Base-by-base conservation (phyloP, 805 yeast species). In the Brettanomyces sp. region DNA sequence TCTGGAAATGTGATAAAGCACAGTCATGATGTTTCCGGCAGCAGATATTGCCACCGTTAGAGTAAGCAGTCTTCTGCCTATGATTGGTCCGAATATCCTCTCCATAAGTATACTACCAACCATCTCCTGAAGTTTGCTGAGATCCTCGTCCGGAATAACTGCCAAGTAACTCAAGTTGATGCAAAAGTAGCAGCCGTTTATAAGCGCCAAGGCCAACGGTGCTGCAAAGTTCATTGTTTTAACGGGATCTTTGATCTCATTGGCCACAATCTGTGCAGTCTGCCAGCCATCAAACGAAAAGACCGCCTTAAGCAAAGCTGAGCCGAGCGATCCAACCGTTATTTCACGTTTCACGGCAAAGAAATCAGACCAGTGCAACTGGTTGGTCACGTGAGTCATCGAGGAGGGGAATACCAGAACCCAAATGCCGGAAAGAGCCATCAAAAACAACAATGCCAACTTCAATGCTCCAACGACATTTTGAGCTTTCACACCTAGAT, bases 391-490 rank as follows among this genome's bases (percentile, higher is more conserved):
- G 14, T 65, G 67, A 0, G 76, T 70, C 3, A 67, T 37, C 0
- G 65, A 66, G 37, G 61, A 54, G 13, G 77, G 85, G 12, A 77
- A 50, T 1, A 69, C 34, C n/a, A 77, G 49, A 4, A 76, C 80
- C 53, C 77, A 82, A 2, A 81, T 14, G 0, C 90, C 87, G 0
- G 84, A 75, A 4, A 71, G 42, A 2, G 79, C 68, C 71, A 85
- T 76, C 1, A 80, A 58, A 0, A 62, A 70, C 38, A 83, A 68
- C 28, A 85, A 61, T 3, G 66, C 56, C 41, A 85, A 57, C 57
- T 85, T 85, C 56, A 84, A 54, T 6, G 69, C 70, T 0, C 93
- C 91, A 3, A 83, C 59, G 8, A 76, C 49, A 53, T 82, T 83
- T 56, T 83, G 89, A 12, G 82, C 65, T n/a, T 63, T 56, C 1